Conservation (phyloP, 192 early-diverging fungal genomes). For the Podila horticola region DNA sequence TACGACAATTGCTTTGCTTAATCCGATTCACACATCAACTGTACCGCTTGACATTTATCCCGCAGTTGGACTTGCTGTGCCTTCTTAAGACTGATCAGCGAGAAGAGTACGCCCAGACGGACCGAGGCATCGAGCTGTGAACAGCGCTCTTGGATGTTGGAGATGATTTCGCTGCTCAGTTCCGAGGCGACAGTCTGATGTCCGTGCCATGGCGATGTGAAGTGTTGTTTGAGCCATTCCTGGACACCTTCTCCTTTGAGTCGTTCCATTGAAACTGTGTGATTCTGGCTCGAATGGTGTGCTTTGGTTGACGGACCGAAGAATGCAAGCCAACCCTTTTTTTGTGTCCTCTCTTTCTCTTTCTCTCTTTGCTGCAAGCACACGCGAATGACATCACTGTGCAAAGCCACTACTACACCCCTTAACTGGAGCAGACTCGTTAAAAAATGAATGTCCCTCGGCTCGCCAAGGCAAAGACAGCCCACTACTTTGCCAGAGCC, state of each 20-base stretch:
- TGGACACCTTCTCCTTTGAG: slow-evolving; percentile 40
- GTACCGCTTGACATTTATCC: slow-evolving; percentile 34
- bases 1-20: too few relatives aligned
- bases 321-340: not conserved
- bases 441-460: too few relatives aligned
- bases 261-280: slow-evolving; percentile 27
- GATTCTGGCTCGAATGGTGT: not conserved
- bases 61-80: slow-evolving; percentile 38
- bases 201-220: slow-evolving; percentile 45
- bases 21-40: too few relatives aligned
- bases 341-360: too few relatives aligned
- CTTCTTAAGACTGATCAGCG: slow-evolving; percentile 47
- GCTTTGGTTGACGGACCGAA: not conserved
- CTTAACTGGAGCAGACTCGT: too few relatives aligned
- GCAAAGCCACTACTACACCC: too few relatives aligned
- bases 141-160: slow-evolving; percentile 44
- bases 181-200: slow-evolving; percentile 42
- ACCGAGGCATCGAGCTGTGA: slow-evolving; percentile 28
- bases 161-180: slow-evolving; percentile 37
- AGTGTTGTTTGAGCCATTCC: slow-evolving; percentile 44
- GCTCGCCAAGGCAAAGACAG: too few relatives aligned
- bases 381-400: too few relatives aligned
- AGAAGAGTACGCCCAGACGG: slow-evolving; percentile 45
- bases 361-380: too few relatives aligned
- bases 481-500: too few relatives aligned